Conservation (phyloP, 2,329 filamentous ascomycete genomes). For the Juglanconis oblonga region DNA sequence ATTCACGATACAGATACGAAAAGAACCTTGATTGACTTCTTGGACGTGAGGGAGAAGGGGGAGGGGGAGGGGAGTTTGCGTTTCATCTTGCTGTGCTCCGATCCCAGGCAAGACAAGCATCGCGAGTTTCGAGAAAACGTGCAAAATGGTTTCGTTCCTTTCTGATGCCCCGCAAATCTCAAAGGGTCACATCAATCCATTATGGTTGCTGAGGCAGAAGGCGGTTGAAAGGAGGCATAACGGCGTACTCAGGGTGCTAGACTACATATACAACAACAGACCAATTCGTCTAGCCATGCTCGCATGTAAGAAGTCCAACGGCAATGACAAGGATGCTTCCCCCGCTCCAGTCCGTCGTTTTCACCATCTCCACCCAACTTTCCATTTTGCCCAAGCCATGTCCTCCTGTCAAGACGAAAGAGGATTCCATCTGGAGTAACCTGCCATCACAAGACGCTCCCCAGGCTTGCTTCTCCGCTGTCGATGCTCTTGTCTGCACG, state of each 20-base stretch:
- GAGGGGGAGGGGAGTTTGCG: neutral
- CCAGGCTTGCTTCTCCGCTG: neutral
- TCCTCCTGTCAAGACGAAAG: neutral
- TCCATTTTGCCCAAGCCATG: neutral
- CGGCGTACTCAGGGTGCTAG: neutral
- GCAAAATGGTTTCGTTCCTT: neutral
- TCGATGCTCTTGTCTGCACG: neutral
- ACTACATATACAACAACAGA: neutral
- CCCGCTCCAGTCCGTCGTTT: neutral
- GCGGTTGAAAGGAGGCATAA: neutral
- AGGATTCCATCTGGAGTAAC: neutral
- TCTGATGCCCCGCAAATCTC: neutral
- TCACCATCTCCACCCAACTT: neutral
- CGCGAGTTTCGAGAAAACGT: no score
- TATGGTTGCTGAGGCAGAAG: neutral
- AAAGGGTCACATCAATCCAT: neutral
- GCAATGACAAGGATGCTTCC: neutral
- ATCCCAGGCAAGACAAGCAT: neutral
- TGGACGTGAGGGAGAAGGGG: neutral
- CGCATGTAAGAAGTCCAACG: neutral
- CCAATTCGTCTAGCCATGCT: neutral
- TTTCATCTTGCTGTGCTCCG: neutral
- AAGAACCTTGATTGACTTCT: neutral
- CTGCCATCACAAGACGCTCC: neutral
- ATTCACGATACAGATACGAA: neutral